Conservation (phyloP, 1,139 yeast species). For the Debaryomyces nepalensis region DNA sequence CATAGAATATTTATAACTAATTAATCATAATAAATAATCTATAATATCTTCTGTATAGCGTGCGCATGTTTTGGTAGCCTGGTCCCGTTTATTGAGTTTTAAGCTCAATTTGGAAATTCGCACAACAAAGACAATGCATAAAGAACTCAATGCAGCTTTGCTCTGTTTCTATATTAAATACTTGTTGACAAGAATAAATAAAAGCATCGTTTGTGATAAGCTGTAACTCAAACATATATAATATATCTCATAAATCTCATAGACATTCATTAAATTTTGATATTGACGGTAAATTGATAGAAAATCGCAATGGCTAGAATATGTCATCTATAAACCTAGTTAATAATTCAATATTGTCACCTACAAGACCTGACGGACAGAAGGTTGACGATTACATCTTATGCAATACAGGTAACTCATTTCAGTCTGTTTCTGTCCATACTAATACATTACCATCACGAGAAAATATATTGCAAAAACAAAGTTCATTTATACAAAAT, state of each 20-base stretch:
- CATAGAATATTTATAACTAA: background rate
- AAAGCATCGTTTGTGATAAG: too few species aligned
- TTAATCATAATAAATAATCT: background rate
- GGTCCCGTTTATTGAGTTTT: constrained; percentile 9
- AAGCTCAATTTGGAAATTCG: constrained; percentile 8
- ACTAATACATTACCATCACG: background rate
- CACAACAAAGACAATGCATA: constrained; percentile 1
- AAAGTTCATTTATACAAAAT: constrained; percentile 8
- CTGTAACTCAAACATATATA: too few species aligned
- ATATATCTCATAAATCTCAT: too few species aligned
- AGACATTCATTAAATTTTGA: background rate
- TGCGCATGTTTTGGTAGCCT: background rate
- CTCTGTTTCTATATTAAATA: background rate
- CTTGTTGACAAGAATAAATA: background rate
- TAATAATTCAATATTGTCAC: constrained; percentile 14
- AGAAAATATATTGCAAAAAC: constrained; percentile 10
- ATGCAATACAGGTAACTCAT: background rate
- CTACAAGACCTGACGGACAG: background rate
- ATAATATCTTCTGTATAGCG: too few species aligned
- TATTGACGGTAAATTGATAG: background rate
- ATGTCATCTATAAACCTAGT: constrained; percentile 17
- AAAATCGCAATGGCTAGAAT: constrained; percentile 4
- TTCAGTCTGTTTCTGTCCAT: background rate
- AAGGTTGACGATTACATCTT: background rate
- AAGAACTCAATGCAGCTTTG: background rate